Evolutionary conservation across 108 stramenopile species (phyloP), one percentile per base, ranked within the genome.

Genomic region (Cyclostephanos invisitatus): DNA sequence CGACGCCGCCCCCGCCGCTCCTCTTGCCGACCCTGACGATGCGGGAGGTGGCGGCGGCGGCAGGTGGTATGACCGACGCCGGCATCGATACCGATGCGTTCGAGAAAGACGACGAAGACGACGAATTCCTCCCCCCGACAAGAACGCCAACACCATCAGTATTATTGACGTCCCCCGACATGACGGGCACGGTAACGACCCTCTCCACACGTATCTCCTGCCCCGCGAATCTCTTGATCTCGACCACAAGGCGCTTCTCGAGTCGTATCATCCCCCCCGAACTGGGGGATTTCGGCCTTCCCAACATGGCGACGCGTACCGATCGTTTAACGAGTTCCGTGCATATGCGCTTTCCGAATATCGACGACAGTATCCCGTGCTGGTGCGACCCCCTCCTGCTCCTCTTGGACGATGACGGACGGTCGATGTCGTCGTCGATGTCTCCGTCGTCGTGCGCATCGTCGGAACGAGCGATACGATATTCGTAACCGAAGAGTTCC

Each of bases 401-500:
- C 44, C 44, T 46, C 44, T 27, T 57, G 56, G 28, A 12, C 29
- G 56, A 32, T 14, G 56, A 17, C 2, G 27, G 24, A 3, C 0
- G 28, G 10, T 6, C 0, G 65, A 51, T 60, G 55, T 62, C 40
- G 40, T 62, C 32, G 32, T 32, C 32, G 4, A 3, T 32, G 32
- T 32, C 32, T 3, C 32, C 4, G 32, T 4, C 32, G 4, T 32
- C 32, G 32, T n/a, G n/a, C n/a, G n/a, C n/a, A n/a, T n/a, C 28
- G 24, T 0, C 38, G 29, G 11, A 46, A 61, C 35, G n/a, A n/a
- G n/a, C n/a, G n/a, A n/a, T n/a, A n/a, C 54, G 55, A 83, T 87
- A 91, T 8, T 59, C 38, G 56, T 86, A 87, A 3, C 90, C 93
- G 72, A 95, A 95, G 78, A 95, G 53, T 25, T 85, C 70, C 40